Evolutionary conservation across 1,284 basidiomycete genomes (phyloP), one percentile per base, ranked within the genome.

Genomic region (Pseudozyma tsukubaensis): DNA sequence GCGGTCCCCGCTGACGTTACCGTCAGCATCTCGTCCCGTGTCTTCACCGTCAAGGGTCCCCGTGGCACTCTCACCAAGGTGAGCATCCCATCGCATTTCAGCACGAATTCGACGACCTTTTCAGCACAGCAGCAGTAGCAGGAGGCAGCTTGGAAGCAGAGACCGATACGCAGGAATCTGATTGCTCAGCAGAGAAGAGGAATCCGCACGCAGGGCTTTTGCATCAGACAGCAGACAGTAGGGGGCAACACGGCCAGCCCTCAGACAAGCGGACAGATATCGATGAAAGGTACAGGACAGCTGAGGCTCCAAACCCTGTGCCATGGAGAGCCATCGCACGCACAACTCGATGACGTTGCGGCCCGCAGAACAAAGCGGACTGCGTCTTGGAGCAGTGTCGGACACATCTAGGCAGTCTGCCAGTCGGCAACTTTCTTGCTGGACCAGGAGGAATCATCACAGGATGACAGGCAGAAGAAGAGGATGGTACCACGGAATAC

Each of bases 31-130:
- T 69, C 79, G 72, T 73, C 83, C 39, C 81, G 83, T 52, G 60
- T 79, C 62, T 73, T 80, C 67, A 79, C 77, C 59, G 80, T 84
- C 79, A 84, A 83, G 78, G 83, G 83, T 60, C 83, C 83, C 50
- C 79, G 83, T 18, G 83, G 83, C 43, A 65, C 81, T 59, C 77
- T 84, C 52, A 76, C 70, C 66, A 84, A 84, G 83, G 83, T 83
- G 67, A 67, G 83, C 60, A 77, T 67, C 48, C 34, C 49, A 43
- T 16, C 0, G n/a, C 39, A 44, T 24, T 52, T 37, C 35, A 50
- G 43, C 32, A 50, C 16, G 43, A 10, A 3, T 21, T 49, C 50
- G n/a, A 36, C 29, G 42, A 54, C 40, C 19, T 10, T n/a, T 32
- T 37, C 29, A 43, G 50, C 50, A 56, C 29, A 59, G 56, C 45